These are phyloP conservation scores for Yamadazyma phyllophila DNA, from an alignment of 805 yeast genomes.

Conservation along the genomic window DNA sequence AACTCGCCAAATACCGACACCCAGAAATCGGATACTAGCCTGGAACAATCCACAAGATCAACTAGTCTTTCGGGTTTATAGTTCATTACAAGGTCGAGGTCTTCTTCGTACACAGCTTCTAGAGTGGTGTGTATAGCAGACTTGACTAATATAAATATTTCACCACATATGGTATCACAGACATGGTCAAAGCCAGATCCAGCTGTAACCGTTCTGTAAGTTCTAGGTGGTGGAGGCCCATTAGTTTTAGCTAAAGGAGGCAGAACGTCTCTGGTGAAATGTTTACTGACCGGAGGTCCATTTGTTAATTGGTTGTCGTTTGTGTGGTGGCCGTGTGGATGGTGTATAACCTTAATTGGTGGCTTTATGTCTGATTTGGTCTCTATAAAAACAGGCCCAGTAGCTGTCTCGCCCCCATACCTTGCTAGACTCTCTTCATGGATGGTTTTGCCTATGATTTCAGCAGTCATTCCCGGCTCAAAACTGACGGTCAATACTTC, in stretches of 20 bases:
- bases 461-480: slow-evolving; percentile 43
- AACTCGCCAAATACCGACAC: slow-evolving; percentile 50
- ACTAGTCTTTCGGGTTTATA: slow-evolving; percentile 38
- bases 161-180: slow-evolving; percentile 31
- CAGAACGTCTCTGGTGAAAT: too few relatives aligned
- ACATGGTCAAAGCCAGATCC: neutral
- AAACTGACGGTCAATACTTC: slow-evolving; percentile 61
- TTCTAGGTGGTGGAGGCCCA: too few relatives aligned
- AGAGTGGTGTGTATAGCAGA: slow-evolving; percentile 53
- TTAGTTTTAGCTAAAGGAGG: too few relatives aligned
- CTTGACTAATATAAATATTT: slow-evolving; percentile 38
- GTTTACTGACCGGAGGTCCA: neutral
- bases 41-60: slow-evolving; percentile 43
- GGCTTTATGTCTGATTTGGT: neutral
- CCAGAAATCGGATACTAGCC: slow-evolving; percentile 46
- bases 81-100: slow-evolving; percentile 46
- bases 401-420: slow-evolving; percentile 17
- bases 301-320: neutral
- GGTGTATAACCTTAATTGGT: too few relatives aligned
- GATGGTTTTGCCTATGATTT: slow-evolving; percentile 41
- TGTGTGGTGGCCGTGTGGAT: too few relatives aligned
- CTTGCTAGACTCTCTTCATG: slow-evolving; percentile 30
- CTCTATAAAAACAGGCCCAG: slow-evolving; percentile 6
- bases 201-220: too few relatives aligned
- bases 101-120: slow-evolving; percentile 56